Evolutionary conservation across 2,329 filamentous ascomycete genomes (phyloP), one percentile per base, ranked within the genome.

Genomic region (Fusarium newnesense): DNA sequence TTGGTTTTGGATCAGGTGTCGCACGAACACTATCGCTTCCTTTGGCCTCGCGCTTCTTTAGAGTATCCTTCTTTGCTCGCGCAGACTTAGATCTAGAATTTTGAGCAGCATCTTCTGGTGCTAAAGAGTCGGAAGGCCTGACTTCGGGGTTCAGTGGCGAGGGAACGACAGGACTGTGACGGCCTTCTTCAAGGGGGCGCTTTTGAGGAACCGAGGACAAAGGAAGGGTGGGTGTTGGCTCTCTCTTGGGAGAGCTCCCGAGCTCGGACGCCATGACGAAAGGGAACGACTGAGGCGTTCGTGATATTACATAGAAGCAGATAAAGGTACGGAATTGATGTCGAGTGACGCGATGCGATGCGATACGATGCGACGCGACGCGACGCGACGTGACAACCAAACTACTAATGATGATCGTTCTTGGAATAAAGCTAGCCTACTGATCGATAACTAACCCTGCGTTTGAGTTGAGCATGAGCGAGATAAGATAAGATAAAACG

Each of bases 121-220:
- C 77, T 28, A 82, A 81, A 6, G 81, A 76, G 61, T 83, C 84
- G 46, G 79, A 79, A 15, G 80, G 75, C 68, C 80, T 88, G 70
- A 87, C 86, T 50, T 92, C 90, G 52, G 91, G 90, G 76, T 95
- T 95, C 70, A 95, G 87, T 34, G 93, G 93, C 16, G 93, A 95
- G 6, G 93, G 90, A 4, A 94, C 86, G 18, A 90, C 87, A 9
- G 93, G 93, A 69, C 87, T 87, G 81, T 95, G 91, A 40, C 72
- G 72, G 78, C 90, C 90, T 76, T 93, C 92, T 69, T 93, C 91
- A 36, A 92, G 85, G 28, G 85, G 84, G 67, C 91, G 90, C 77
- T 93, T 93, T 78, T 92, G 87, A 7, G 91, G 89, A 30, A 92
- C 83, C 15, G 86, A 85, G 57, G 86, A 83, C 80, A 83, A 76